These are phyloP conservation scores for Quercus phellos DNA, from an alignment of 331 rosid genomes.

Conservation along the genomic window DNA sequence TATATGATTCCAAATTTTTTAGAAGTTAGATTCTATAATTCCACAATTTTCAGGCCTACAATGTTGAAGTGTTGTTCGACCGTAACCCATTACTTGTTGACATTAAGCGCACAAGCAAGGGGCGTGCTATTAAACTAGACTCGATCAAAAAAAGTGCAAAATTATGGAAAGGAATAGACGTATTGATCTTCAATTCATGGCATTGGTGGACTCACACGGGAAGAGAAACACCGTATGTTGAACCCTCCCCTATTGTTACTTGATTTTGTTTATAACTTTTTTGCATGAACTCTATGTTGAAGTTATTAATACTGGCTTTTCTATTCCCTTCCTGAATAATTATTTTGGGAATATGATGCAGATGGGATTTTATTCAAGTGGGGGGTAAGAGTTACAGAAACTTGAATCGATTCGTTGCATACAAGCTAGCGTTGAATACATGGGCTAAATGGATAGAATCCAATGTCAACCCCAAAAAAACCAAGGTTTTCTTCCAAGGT, in stretches of 20 bases:
- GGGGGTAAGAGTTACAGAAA: background rate
- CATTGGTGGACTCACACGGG: slow-evolving; percentile 3
- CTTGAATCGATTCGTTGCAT: background rate
- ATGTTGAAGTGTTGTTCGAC: slow-evolving; percentile 22
- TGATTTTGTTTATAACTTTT: background rate
- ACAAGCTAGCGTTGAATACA: background rate
- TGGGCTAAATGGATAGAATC: background rate
- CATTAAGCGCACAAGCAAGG: slow-evolving; percentile 7
- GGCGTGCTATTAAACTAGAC: slow-evolving; percentile 30
- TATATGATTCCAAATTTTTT: no score
- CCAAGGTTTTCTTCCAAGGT: background rate
- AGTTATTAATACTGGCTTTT: no score
- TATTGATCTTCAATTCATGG: background rate
- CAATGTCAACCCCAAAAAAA: background rate
- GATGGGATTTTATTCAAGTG: background rate
- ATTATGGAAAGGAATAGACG: background rate
- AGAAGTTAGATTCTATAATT: background rate
- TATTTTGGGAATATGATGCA: background rate
- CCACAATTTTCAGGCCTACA: slow-evolving; percentile 24
- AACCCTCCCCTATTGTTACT: no score
- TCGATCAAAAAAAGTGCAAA: background rate
- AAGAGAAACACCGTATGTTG: background rate
- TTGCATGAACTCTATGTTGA: no score
- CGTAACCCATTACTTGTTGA: slow-evolving; percentile 41
- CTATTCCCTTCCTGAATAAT: background rate